Conservation (phyloP, 495 filamentous ascomycete species). For the Hypoxylon lenormandii region DNA sequence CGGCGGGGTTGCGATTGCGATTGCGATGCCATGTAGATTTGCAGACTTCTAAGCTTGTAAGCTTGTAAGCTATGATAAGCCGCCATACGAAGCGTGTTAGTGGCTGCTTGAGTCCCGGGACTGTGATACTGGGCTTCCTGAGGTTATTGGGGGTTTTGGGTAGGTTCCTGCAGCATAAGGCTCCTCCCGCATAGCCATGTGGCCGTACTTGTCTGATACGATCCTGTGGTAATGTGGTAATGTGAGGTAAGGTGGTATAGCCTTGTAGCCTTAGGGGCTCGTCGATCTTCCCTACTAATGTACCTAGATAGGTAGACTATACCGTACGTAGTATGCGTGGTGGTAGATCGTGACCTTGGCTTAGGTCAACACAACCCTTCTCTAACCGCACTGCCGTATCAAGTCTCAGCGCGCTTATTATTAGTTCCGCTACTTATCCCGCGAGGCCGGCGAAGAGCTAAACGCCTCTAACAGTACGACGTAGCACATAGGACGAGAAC, state of each 20-base stretch:
- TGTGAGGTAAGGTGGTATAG: no score
- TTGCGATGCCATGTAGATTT: background rate
- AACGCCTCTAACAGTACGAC: conserved; percentile 22
- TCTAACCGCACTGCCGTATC: conserved; percentile 6
- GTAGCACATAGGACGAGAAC: conserved; percentile 1
- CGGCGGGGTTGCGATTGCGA: conserved; percentile 19
- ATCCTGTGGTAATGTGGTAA: no score
- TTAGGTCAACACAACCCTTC: background rate
- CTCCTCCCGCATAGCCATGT: conserved; percentile 43
- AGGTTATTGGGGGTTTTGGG: conserved; percentile 5
- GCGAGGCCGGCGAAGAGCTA: background rate
- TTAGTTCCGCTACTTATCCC: background rate
- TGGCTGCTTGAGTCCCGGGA: conserved; percentile 16
- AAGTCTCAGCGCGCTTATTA: conserved; percentile 29
- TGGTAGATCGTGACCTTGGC: background rate
- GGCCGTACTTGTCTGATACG: conserved; percentile 16
- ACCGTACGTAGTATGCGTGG: background rate
- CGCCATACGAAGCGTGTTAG: background rate
- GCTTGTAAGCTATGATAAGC: conserved; percentile 9
- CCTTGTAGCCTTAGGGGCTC: no score
- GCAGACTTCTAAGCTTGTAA: background rate
- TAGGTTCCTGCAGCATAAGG: conserved; percentile 41
- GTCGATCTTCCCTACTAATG: no score
- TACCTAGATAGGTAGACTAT: no score
- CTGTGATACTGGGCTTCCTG: conserved; percentile 8